Evolutionary conservation across 202 grass and related monocot genomes (phyloP).

Genomic region (Elaeis oleifera): DNA sequence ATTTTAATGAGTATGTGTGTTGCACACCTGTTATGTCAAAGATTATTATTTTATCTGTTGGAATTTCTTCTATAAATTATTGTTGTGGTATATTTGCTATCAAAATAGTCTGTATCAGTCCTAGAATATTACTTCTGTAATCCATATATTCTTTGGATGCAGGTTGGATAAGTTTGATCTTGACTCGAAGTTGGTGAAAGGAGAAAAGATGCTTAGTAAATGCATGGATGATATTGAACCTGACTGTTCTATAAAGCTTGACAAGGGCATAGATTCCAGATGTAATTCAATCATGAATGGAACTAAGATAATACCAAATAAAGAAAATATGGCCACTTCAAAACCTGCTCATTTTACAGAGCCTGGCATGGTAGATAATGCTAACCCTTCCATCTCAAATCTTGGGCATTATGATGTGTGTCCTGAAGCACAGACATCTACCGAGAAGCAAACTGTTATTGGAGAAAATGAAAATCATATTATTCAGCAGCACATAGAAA

Average conservation of each 20-base stretch:
- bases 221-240: slow-evolving; percentile 11
- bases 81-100: too few relatives aligned
- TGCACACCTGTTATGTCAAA: too few relatives aligned
- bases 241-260: slow-evolving; percentile 29
- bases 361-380: slow-evolving; percentile 18
- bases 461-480: slow-evolving; percentile 23
- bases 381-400: slow-evolving; percentile 20
- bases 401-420: slow-evolving; percentile 24
- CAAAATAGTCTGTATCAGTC: too few relatives aligned
- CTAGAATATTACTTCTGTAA: too few relatives aligned
- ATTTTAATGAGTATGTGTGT: slow-evolving; percentile 79
- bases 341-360: slow-evolving; percentile 32
- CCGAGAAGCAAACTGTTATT: slow-evolving; percentile 23
- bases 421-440: slow-evolving; percentile 28
- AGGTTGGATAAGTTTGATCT: slow-evolving; percentile 82
- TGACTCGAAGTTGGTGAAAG: slow-evolving; percentile 41
- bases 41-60: too few relatives aligned
- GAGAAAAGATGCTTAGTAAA: slow-evolving; percentile 37
- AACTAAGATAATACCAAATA: slow-evolving; percentile 33
- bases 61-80: not conserved
- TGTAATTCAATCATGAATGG: slow-evolving; percentile 30
- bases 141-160: slow-evolving; percentile 30
- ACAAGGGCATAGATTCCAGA: slow-evolving; percentile 33
- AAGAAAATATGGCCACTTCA: slow-evolving; percentile 36
- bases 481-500: slow-evolving; percentile 15